A percentile compares a stretch with the other conserved stretches of the same genome.
Evolutionary conservation across 257 asterid species (phyloP).

Genomic region (Ilex asprella): DNA sequence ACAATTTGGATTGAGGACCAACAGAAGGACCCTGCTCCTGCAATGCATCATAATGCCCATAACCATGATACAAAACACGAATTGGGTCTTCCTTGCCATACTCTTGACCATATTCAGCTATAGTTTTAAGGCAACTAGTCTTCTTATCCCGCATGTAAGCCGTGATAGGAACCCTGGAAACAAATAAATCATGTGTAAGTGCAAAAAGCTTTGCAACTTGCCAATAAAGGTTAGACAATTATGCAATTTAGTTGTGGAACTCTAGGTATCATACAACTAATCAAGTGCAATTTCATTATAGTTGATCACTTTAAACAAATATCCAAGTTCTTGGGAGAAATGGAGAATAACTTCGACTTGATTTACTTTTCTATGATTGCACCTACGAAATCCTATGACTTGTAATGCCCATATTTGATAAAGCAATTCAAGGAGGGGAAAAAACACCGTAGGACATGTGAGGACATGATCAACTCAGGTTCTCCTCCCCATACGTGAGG

Average conservation of each 20-base stretch:
- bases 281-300: no score
- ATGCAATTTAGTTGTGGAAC: no score
- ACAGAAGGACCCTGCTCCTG: constrained; percentile 2
- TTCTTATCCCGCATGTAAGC: constrained; percentile 63
- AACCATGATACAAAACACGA: constrained; percentile 56
- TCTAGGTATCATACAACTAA: no score
- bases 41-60: constrained; percentile 64
- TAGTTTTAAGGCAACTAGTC: constrained; percentile 38
- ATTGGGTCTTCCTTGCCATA: constrained; percentile 53
- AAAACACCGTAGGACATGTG: constrained; percentile 56
- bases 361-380: no score
- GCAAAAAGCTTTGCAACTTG: no score
- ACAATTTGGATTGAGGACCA: no score
- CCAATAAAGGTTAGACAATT: no score
- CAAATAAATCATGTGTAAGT: neutral
- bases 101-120: constrained; percentile 71
- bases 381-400: no score
- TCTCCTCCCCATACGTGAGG: constrained; percentile 85
- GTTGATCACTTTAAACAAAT: no score
- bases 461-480: constrained; percentile 69
- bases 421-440: neutral
- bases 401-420: no score
- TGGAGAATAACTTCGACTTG: no score
- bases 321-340: no score
- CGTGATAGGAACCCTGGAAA: constrained; percentile 48